phyloP scores from a whole-genome alignment of 2,329 filamentous ascomycete species.

The Diaporthe citri region DNA sequence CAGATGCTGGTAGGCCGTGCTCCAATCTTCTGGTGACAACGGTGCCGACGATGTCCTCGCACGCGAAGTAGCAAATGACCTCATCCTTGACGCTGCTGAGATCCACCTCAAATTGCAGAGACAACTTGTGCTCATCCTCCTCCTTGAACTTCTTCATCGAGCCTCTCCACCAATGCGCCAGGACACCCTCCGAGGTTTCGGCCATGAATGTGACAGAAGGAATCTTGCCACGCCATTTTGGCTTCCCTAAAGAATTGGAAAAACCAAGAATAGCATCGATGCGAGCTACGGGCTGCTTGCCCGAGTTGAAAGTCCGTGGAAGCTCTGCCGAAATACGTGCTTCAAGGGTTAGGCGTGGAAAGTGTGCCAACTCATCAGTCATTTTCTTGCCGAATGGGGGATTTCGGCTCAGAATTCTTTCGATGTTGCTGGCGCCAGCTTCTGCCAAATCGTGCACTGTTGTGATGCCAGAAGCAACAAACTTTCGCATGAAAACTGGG shows the following conservation, averaged over 20 bases:
- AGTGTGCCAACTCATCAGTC: constrained; percentile 73
- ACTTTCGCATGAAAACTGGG: constrained; percentile 78
- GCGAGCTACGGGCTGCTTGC: constrained; percentile 59
- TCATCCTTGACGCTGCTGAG: constrained; percentile 66
- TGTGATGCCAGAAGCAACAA: constrained; percentile 77
- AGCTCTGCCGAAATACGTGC: constrained; percentile 32
- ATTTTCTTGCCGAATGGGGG: constrained; percentile 85
- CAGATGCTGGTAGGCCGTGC: constrained; percentile 41
- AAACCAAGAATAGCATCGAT: constrained; percentile 79
- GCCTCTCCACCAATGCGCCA: constrained; percentile 76
- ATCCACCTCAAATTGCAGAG: constrained; percentile 70
- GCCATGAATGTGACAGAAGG: constrained; percentile 81
- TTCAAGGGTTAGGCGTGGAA: constrained; percentile 70
- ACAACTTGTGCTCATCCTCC: constrained; percentile 61
- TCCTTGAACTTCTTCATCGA: constrained; percentile 75
- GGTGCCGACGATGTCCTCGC: constrained; percentile 84
- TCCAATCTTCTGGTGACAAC: constrained; percentile 49
- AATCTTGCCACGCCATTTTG: constrained; percentile 72
- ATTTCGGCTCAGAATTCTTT: constrained; percentile 81
- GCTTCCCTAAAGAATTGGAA: constrained; percentile 72
- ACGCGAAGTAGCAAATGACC: constrained; percentile 80
- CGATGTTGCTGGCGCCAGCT: constrained; percentile 79
- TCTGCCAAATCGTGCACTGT: constrained; percentile 78
- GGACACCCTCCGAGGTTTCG: constrained; percentile 75
- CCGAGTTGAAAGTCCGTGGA: background rate